Percentiles rank a stretch among this genome's conserved stretches.
Conservation (phyloP, 2,329 filamentous ascomycete species). For the Sporothrix sp. region DNA sequence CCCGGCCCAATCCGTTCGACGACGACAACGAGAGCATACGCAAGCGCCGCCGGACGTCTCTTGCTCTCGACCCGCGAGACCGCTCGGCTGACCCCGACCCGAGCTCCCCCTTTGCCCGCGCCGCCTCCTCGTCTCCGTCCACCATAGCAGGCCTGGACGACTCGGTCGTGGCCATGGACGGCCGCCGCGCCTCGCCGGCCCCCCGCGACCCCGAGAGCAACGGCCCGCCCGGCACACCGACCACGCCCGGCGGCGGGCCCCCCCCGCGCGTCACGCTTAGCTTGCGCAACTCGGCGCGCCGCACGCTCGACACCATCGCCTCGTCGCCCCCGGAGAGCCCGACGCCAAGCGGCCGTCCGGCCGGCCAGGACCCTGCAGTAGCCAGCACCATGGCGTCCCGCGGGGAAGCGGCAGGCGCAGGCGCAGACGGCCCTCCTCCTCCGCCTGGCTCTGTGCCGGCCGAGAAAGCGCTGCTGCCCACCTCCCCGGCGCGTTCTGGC, state of each 20-base stretch:
- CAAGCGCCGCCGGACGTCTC: conserved; percentile 53
- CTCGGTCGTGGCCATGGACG: background rate
- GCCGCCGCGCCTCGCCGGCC: background rate
- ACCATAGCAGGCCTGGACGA: background rate
- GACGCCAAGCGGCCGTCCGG: background rate
- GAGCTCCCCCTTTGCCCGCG: conserved; percentile 21
- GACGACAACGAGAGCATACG: conserved; percentile 43
- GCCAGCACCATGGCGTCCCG: conserved; percentile 37
- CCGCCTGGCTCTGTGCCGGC: background rate
- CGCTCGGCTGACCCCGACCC: conserved; percentile 39
- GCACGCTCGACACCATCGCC: conserved; percentile 30
- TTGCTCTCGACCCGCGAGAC: conserved; percentile 42
- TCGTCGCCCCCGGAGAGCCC: conserved; percentile 30
- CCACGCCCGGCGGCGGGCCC: background rate
- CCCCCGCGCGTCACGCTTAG: conserved; percentile 44
- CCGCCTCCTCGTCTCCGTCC: background rate
- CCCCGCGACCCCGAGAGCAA: background rate
- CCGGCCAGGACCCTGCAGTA: conserved; percentile 5
- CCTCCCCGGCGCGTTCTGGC: conserved; percentile 30
- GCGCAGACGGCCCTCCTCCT: conserved; percentile 19
- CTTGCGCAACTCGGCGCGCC: conserved; percentile 36
- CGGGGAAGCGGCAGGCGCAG: conserved; percentile 22
- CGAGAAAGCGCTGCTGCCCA: background rate
- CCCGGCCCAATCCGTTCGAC: conserved; percentile 54
- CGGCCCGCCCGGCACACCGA: background rate